These are phyloP conservation scores for Brassica cretica DNA, from an alignment of 345 rosid species.

Conservation along the genomic window DNA sequence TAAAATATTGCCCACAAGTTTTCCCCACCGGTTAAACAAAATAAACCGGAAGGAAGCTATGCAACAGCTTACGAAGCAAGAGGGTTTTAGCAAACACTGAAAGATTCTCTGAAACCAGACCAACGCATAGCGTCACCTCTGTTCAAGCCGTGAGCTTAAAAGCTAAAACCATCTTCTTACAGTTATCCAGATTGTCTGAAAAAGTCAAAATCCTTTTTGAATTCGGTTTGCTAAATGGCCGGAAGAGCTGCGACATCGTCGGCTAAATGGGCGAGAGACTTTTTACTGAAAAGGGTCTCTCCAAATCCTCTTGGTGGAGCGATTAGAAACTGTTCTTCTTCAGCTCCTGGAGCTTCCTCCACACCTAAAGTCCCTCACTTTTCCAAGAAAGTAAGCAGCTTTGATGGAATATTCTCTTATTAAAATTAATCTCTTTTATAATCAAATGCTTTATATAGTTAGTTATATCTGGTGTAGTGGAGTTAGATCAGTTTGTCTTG, in stretches of 20 bases:
- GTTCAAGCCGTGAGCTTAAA: slow-evolving; percentile 33
- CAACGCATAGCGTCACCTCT: background rate
- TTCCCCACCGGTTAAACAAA: background rate
- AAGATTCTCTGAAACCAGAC: slow-evolving; percentile 17
- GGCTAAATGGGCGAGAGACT: slow-evolving; percentile 48
- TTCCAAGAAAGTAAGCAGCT: slow-evolving; percentile 58
- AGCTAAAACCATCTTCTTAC: slow-evolving; percentile 26
- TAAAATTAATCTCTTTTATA: background rate
- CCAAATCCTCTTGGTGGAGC: slow-evolving; percentile 47
- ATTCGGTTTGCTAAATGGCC: slow-evolving; percentile 43
- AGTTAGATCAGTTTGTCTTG: slow-evolving; percentile 19
- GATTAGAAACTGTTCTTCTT: slow-evolving; percentile 51
- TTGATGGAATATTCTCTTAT: background rate
- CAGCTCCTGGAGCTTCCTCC: slow-evolving; percentile 49
- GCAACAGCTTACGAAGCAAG: slow-evolving; percentile 9
- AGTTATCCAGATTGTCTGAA: background rate
- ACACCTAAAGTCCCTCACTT: slow-evolving; percentile 74
- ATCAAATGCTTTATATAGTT: background rate
- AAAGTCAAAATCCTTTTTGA: background rate
- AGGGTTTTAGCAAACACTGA: slow-evolving; percentile 39
- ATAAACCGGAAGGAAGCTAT: slow-evolving; percentile 19
- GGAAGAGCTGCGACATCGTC: slow-evolving; percentile 40
- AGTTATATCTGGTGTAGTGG: slow-evolving; percentile 1
- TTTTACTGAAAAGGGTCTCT: slow-evolving; percentile 39
- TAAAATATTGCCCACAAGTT: background rate